phyloP scores from a whole-genome alignment of 2,329 filamentous ascomycete species.

The Geoglossum cookeanum region DNA sequence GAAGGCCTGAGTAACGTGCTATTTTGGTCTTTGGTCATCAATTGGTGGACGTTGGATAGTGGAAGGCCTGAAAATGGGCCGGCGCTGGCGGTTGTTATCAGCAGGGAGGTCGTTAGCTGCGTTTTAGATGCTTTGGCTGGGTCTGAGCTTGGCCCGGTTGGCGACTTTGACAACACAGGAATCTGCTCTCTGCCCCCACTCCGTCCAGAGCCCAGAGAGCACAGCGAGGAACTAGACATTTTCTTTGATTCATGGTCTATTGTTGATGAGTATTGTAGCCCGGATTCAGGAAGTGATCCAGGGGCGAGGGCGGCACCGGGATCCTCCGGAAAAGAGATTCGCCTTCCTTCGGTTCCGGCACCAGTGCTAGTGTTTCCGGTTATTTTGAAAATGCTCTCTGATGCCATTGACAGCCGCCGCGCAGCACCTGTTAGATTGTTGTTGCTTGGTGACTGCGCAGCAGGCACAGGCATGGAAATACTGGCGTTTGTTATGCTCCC shows the following conservation, averaged over 20 bases:
- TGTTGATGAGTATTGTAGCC: not conserved
- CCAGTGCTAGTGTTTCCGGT: not conserved
- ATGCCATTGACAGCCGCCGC: conserved; percentile 1
- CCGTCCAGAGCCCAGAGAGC: conserved; percentile 29
- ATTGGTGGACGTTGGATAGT: not conserved
- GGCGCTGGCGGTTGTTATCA: conserved; percentile 29
- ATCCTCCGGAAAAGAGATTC: not conserved
- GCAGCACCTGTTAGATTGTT: conserved; percentile 6
- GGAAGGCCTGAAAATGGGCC: not conserved
- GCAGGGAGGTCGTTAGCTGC: conserved; percentile 27
- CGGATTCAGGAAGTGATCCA: conserved; percentile 4
- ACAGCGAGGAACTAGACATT: conserved; percentile 53
- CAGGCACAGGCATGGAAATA: conserved; percentile 40
- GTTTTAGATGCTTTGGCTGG: not conserved
- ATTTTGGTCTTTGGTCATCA: not conserved
- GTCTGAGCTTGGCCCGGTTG: not conserved
- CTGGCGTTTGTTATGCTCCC: conserved; percentile 39
- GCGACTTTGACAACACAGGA: not conserved
- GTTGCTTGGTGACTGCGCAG: conserved; percentile 17
- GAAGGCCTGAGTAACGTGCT: not conserved
- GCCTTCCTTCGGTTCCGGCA: not conserved
- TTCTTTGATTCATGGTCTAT: conserved; percentile 38
- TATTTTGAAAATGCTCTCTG: not conserved
- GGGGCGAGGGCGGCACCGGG: not conserved
- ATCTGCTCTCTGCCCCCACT: conserved; percentile 18